Evolutionary conservation across 805 yeast species (phyloP).

Genomic region (Maudiozyma pseudohumilis): DNA sequence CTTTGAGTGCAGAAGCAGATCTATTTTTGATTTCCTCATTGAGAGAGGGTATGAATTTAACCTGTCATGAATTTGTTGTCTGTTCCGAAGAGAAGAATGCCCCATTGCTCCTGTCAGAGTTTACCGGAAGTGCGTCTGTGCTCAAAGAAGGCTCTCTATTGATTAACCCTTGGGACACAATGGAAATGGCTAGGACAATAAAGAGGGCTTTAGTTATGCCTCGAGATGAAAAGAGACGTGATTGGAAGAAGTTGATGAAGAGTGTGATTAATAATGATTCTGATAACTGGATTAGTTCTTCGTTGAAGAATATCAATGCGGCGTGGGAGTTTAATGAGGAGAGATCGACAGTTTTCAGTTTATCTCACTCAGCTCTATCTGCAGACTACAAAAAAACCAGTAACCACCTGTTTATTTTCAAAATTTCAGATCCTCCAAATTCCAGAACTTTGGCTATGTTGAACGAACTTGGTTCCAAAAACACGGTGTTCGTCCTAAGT

Average conservation of each 20-base stretch:
- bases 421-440: slow-evolving; percentile 46
- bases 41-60: slow-evolving; percentile 94
- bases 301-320: slow-evolving; percentile 42
- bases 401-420: slow-evolving; percentile 38
- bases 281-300: slow-evolving; percentile 56
- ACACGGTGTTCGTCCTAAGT: slow-evolving; percentile 64
- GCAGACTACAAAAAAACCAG: slow-evolving; percentile 23
- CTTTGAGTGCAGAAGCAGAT: slow-evolving; percentile 77
- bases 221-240: slow-evolving; percentile 39
- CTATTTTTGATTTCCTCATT: slow-evolving; percentile 79
- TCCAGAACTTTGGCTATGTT: slow-evolving; percentile 49
- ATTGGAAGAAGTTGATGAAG: slow-evolving; percentile 54
- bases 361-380: slow-evolving; percentile 21
- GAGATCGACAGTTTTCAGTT: slow-evolving; percentile 26
- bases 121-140: slow-evolving; percentile 86
- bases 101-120: slow-evolving; percentile 80
- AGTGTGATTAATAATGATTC: slow-evolving; percentile 61
- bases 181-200: slow-evolving; percentile 51
- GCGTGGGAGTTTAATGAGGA: slow-evolving; percentile 43
- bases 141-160: slow-evolving; percentile 59
- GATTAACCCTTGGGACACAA: slow-evolving; percentile 86
- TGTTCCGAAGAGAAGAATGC: slow-evolving; percentile 64
- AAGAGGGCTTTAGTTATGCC: slow-evolving; percentile 54
- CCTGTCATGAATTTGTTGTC: slow-evolving; percentile 88
- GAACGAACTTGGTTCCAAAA: slow-evolving; percentile 46